phyloP scores from a whole-genome alignment of 2,329 filamentous ascomycete species.

The Microsporum ferrugineum region DNA sequence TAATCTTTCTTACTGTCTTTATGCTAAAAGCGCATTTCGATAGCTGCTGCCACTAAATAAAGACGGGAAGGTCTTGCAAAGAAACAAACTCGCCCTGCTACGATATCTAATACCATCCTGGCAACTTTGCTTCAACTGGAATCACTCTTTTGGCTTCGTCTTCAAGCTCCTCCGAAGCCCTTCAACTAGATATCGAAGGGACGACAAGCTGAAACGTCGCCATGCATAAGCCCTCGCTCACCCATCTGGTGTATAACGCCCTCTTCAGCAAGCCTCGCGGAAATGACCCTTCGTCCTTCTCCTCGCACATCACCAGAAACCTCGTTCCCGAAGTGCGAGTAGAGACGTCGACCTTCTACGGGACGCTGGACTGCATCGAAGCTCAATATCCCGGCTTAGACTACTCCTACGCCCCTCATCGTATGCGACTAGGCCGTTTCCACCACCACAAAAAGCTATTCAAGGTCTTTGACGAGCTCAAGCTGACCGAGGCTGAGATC shows the following conservation, averaged over 20 bases:
- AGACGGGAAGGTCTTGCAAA: no score
- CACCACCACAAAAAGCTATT: conserved; percentile 51
- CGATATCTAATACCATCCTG: not conserved
- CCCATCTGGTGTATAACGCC: conserved; percentile 47
- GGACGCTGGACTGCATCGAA: conserved; percentile 52
- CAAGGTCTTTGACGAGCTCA: conserved; percentile 48
- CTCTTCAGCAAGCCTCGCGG: conserved; percentile 47
- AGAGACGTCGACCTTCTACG: conserved; percentile 54
- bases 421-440: conserved; percentile 51
- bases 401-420: conserved; percentile 51
- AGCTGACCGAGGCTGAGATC: conserved; percentile 49
- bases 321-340: conserved; percentile 54
- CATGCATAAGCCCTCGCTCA: conserved; percentile 52
- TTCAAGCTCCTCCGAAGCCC: not conserved
- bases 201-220: conserved; percentile 14
- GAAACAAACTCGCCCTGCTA: no score
- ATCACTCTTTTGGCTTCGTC: no score
- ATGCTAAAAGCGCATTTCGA: not conserved
- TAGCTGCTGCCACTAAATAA: not conserved
- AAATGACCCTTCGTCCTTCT: conserved; percentile 48
- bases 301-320: conserved; percentile 48
- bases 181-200: not conserved
- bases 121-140: not conserved
- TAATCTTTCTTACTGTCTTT: not conserved
- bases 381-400: conserved; percentile 56